Evolutionary conservation across 257 asterid species (phyloP).

Genomic region (Solanum peruvianum): DNA sequence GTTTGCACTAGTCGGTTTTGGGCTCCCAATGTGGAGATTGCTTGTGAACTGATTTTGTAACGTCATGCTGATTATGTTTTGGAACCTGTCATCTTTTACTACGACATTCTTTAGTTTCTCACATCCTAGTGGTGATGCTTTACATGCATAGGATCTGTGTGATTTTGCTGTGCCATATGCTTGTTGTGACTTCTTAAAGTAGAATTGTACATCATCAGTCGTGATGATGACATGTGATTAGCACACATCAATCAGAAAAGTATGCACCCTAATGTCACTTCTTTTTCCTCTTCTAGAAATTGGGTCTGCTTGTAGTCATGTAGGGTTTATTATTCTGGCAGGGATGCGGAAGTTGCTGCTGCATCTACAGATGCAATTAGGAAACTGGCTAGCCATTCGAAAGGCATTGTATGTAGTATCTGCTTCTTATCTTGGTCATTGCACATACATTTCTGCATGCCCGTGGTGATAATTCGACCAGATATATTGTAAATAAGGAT

Average conservation of each 20-base stretch:
- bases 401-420: slow-evolving; percentile 51
- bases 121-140: background rate
- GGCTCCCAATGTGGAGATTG: background rate
- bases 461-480: slow-evolving; percentile 3
- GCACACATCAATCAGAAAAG: background rate
- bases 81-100: background rate
- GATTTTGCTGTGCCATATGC: background rate
- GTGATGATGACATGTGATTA: background rate
- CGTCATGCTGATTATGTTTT: background rate
- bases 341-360: slow-evolving; percentile 83
- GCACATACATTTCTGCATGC: background rate
- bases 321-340: slow-evolving; percentile 1
- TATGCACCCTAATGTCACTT: background rate
- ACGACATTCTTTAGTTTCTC: background rate
- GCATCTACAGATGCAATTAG: slow-evolving; percentile 60
- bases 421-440: background rate
- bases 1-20: background rate
- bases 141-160: background rate
- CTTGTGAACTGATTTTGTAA: background rate
- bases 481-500: background rate
- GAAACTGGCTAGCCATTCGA: slow-evolving; percentile 45
- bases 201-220: background rate
- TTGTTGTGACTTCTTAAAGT: background rate
- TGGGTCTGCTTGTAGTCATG: background rate
- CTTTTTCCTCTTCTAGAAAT: background rate